Percentiles rank a stretch among this genome's conserved stretches.
phyloP scores from a whole-genome alignment of 768 basidiomycete genomes.

The Collybia sordida region DNA sequence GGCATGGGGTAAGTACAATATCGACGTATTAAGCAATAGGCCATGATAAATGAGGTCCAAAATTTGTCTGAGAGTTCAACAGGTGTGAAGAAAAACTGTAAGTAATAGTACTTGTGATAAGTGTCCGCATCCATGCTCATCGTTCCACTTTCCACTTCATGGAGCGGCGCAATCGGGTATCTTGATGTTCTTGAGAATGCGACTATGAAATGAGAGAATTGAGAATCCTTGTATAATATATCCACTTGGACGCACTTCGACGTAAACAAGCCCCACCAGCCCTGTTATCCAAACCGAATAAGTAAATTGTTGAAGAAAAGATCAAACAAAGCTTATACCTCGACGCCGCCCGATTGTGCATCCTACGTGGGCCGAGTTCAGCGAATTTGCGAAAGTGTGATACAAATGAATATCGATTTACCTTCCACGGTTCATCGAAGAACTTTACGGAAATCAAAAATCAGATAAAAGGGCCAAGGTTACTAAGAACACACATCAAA shows the following conservation, averaged over 20 bases:
- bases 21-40: too few species aligned
- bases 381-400: neutral
- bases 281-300: slow-evolving; percentile 19
- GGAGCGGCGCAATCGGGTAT: slow-evolving; percentile 58
- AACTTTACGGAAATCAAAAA: slow-evolving; percentile 37
- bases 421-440: slow-evolving; percentile 85
- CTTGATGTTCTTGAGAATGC: slow-evolving; percentile 68
- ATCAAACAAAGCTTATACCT: slow-evolving; percentile 21
- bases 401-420: slow-evolving; percentile 22
- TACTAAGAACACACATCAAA: slow-evolving; percentile 57
- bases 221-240: neutral
- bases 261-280: slow-evolving; percentile 50
- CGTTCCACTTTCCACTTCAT: slow-evolving; percentile 15
- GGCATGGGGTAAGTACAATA: too few species aligned
- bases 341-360: slow-evolving; percentile 76
- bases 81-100: neutral
- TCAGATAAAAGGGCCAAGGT: neutral
- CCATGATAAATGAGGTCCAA: too few species aligned
- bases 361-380: slow-evolving; percentile 36
- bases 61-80: too few species aligned
- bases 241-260: slow-evolving; percentile 29
- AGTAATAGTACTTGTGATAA: neutral
- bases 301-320: neutral
- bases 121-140: neutral
- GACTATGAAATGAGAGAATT: slow-evolving; percentile 35